A percentile compares a stretch with the other conserved stretches of the same genome.
phyloP scores from a whole-genome alignment of 2,329 filamentous ascomycete species.

The Talaromyces rugulosus region DNA sequence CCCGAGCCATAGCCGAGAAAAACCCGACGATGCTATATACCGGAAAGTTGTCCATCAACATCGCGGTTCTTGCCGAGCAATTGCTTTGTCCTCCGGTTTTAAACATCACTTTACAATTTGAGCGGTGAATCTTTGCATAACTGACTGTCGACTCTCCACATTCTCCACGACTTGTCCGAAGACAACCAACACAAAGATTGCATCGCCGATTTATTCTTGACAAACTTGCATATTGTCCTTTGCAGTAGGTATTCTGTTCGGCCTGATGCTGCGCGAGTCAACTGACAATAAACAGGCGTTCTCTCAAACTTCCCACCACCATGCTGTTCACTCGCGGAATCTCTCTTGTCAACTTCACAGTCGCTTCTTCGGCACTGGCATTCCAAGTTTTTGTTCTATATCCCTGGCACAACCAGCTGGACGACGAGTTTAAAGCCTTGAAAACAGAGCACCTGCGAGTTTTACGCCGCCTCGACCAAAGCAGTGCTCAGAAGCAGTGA shows the following conservation, averaged over 20 bases:
- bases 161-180: no score
- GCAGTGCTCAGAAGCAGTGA: background rate
- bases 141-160: no score
- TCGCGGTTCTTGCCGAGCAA: no score
- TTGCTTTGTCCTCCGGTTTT: no score
- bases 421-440: conserved; percentile 57
- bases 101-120: no score
- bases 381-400: conserved; percentile 69
- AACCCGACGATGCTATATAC: no score
- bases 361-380: conserved; percentile 60
- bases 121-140: no score
- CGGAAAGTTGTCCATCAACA: no score
- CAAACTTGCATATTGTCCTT: background rate
- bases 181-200: no score
- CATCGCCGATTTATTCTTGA: no score
- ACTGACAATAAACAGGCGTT: background rate
- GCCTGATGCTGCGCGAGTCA: background rate
- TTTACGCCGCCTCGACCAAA: conserved; percentile 15
- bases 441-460: conserved; percentile 52
- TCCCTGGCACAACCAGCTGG: conserved; percentile 65
- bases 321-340: conserved; percentile 50
- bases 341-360: conserved; percentile 62
- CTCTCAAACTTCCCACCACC: background rate
- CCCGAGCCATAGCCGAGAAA: no score
- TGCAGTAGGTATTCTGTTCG: background rate